These are phyloP conservation scores for Paecilomyces sp. DNA, from an alignment of 2,329 filamentous ascomycete genomes.

Conservation along the genomic window DNA sequence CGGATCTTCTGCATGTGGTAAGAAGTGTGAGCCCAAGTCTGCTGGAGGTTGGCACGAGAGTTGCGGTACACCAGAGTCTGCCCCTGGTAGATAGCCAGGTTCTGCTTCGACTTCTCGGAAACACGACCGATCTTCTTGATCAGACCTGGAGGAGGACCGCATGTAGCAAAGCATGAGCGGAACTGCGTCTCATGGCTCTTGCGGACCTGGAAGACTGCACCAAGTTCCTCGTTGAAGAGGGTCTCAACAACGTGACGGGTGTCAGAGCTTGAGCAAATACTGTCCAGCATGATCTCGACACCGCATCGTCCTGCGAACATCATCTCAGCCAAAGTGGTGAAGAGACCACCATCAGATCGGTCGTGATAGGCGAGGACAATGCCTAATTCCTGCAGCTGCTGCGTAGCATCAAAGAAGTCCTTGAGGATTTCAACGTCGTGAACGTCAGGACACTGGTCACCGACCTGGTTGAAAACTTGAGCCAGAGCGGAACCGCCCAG, in stretches of 20 bases:
- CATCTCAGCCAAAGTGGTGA: conserved; percentile 92
- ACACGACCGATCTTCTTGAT: conserved; percentile 80
- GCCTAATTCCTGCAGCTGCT: conserved; percentile 57
- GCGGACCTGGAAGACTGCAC: conserved; percentile 90
- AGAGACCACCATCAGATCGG: conserved; percentile 82
- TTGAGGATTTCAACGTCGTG: conserved; percentile 72
- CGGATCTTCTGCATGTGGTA: conserved; percentile 84
- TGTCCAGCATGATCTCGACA: conserved; percentile 75
- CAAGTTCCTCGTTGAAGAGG: conserved; percentile 93
- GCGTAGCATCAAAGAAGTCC: conserved; percentile 86
- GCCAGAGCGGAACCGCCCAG: conserved; percentile 87
- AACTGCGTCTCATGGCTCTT: conserved; percentile 79
- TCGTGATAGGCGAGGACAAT: conserved; percentile 92
- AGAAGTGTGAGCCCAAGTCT: conserved; percentile 82
- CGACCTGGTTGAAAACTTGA: conserved; percentile 80
- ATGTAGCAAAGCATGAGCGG: conserved; percentile 83
- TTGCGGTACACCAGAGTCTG: conserved; percentile 62
- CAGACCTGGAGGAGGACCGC: conserved; percentile 71
- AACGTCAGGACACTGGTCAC: conserved; percentile 78
- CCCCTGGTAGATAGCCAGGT: conserved; percentile 67
- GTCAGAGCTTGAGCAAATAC: conserved; percentile 51
- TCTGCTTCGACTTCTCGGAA: conserved; percentile 60
- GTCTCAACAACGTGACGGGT: conserved; percentile 62
- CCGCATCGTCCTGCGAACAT: conserved; percentile 95
- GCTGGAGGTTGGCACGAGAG: conserved; percentile 66